These are phyloP conservation scores for Aspergillus diversus DNA, from an alignment of 495 filamentous ascomycete species.

Conservation along the genomic window DNA sequence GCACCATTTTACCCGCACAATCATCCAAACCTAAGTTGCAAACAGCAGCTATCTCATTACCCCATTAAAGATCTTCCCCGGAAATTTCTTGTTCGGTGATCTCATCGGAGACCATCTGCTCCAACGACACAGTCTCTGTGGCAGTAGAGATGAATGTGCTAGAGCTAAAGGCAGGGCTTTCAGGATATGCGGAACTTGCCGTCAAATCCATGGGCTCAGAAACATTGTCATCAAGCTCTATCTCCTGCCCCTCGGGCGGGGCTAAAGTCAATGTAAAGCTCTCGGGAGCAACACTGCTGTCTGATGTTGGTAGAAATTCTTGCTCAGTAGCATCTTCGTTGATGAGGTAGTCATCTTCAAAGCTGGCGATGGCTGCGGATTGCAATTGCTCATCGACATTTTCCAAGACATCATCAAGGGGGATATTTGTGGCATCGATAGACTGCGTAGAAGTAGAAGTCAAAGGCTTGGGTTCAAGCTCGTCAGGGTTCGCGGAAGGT, in stretches of 20 bases:
- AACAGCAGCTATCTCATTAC: not conserved
- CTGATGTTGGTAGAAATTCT: not conserved
- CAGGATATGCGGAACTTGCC: not conserved
- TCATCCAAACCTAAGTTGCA: not conserved
- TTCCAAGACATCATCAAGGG: not conserved
- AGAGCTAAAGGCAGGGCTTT: not conserved
- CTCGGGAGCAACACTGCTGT: not conserved
- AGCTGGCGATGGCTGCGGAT: not conserved
- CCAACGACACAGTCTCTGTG: not conserved
- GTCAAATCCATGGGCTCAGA: not conserved
- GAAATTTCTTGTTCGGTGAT: not conserved
- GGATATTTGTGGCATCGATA: slow-evolving; percentile 5
- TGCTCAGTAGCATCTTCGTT: not conserved
- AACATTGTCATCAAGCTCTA: not conserved
- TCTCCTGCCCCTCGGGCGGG: not conserved
- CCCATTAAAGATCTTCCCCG: slow-evolving; percentile 62
- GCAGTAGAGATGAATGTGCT: not conserved
- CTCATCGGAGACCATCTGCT: not conserved
- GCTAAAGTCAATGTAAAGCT: not conserved
- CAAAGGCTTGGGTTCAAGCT: not conserved
- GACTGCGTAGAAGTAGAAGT: slow-evolving; percentile 19
- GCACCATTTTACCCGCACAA: not conserved
- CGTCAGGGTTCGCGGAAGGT: too few species aligned
- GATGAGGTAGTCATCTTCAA: not conserved
- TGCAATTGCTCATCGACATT: slow-evolving; percentile 4